These are phyloP conservation scores for Macrolepiota albuminosa DNA, from an alignment of 768 basidiomycete species.

Conservation along the genomic window DNA sequence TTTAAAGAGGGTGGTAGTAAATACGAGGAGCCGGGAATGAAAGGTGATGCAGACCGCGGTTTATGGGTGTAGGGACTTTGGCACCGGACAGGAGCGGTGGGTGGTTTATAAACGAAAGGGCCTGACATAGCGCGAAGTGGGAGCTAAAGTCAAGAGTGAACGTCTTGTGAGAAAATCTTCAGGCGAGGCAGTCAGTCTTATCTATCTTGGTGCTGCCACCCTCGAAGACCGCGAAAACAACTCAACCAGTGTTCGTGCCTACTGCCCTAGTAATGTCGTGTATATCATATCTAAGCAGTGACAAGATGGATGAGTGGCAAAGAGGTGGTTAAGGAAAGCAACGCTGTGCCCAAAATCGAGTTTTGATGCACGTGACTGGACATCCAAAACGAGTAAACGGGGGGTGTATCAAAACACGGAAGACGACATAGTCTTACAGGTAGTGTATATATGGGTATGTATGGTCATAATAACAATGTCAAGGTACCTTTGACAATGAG, in stretches of 20 bases:
- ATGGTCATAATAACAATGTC: neutral
- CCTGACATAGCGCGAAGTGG: too few relatives aligned
- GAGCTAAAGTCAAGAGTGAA: too few relatives aligned
- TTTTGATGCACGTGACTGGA: neutral
- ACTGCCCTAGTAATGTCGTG: neutral
- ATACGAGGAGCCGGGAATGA: slow-evolving; percentile 12
- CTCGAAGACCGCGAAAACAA: neutral
- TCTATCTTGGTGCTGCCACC: too few relatives aligned
- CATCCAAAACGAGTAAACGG: neutral
- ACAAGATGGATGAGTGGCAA: neutral
- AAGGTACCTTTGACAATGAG: neutral
- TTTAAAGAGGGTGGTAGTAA: slow-evolving; percentile 1
- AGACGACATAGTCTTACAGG: neutral
- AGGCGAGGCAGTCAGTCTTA: too few relatives aligned
- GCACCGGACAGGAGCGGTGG: too few relatives aligned
- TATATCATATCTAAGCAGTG: neutral
- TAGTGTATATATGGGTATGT: too few relatives aligned
- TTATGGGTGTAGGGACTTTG: slow-evolving; percentile 7
- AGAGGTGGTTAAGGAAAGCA: neutral
- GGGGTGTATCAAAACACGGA: neutral
- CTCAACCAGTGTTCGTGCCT: neutral
- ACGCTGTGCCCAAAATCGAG: neutral
- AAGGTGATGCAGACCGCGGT: slow-evolving; percentile 4
- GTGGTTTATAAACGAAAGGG: too few relatives aligned
- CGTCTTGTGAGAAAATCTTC: too few relatives aligned